These are phyloP conservation scores for Plasmodium yoelii DNA, from an alignment of 169 alveolate species.

Conservation along the genomic window DNA sequence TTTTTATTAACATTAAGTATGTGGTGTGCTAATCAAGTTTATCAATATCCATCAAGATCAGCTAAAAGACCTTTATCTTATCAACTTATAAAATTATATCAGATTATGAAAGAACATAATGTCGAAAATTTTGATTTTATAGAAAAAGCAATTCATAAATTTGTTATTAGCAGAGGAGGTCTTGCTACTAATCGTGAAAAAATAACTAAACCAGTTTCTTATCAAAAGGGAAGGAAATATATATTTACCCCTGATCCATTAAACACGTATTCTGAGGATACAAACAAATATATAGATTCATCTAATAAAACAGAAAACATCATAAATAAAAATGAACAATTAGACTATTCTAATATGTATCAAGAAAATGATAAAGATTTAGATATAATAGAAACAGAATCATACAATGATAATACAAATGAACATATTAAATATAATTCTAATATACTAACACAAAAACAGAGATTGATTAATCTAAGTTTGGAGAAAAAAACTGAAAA, in stretches of 20 bases:
- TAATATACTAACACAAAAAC: conserved; percentile 26
- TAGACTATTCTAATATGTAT: too few species aligned
- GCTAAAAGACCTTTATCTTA: conserved; percentile 83
- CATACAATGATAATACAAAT: background rate
- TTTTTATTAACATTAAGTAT: conserved; percentile 81
- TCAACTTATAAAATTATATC: conserved; percentile 81
- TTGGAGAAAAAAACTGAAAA: conserved; percentile 54
- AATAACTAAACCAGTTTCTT: conserved; percentile 46
- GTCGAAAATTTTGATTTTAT: conserved; percentile 46
- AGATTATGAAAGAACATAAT: conserved; percentile 74
- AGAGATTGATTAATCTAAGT: conserved; percentile 25
- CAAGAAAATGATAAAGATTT: background rate
- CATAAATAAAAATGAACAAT: too few species aligned
- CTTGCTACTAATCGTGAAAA: conserved; percentile 49
- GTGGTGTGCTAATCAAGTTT: conserved; percentile 87
- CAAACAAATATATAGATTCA: background rate
- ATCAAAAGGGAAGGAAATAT: conserved; percentile 68
- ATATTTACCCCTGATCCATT: conserved; percentile 45
- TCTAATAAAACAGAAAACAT: background rate
- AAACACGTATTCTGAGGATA: background rate
- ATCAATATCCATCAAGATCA: conserved; percentile 83
- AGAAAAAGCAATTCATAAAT: conserved; percentile 61
- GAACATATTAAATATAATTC: background rate
- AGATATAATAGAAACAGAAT: background rate
- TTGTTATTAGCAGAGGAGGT: conserved; percentile 68